These are phyloP conservation scores for Vigna angularis DNA, from an alignment of 306 rosid genomes.

Conservation along the genomic window DNA sequence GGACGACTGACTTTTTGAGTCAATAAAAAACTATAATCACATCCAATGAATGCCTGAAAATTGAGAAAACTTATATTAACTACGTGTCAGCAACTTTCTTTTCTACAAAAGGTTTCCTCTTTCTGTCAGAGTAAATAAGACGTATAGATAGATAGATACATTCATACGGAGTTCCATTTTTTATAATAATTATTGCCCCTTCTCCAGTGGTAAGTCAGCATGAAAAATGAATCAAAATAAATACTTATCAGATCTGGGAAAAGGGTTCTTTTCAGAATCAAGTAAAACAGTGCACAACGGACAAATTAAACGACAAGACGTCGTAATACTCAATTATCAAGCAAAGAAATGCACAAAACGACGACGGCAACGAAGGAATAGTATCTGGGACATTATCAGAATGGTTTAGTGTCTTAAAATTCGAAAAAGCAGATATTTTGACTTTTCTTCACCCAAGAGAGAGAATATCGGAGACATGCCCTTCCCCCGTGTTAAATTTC, in stretches of 20 bases:
- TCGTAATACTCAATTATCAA: neutral
- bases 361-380: slow-evolving; percentile 2
- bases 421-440: slow-evolving; percentile 8
- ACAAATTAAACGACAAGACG: slow-evolving; percentile 39
- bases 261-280: neutral
- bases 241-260: slow-evolving; percentile 36
- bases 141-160: neutral
- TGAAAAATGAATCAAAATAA: neutral
- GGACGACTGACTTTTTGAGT: neutral
- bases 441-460: neutral
- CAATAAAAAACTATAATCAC: neutral
- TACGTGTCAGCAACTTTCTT: neutral
- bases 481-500: neutral
- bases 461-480: slow-evolving; percentile 39
- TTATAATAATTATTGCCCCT: neutral
- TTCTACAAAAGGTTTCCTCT: neutral
- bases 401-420: neutral
- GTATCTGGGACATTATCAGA: neutral
- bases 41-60: neutral
- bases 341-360: neutral
- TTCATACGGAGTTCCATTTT: neutral
- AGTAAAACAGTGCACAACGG: neutral
- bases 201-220: neutral
- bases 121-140: slow-evolving; percentile 4
- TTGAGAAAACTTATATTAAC: neutral